Evolutionary conservation across 345 rosid genomes (phyloP).

Genomic region (Citrus sinensis): DNA sequence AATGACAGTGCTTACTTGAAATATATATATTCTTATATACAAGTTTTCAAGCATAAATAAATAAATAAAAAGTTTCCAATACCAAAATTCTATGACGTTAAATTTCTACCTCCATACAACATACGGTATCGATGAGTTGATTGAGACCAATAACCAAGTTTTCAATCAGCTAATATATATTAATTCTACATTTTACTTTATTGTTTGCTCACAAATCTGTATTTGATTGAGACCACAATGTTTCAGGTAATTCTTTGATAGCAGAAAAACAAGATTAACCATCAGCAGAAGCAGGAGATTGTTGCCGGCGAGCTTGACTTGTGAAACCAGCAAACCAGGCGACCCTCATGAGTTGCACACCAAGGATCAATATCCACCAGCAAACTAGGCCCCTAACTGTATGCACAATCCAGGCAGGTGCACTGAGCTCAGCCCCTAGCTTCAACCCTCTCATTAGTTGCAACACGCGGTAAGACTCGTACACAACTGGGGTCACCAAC

Average conservation of each 20-base stretch:
- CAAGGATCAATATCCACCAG: slow-evolving; percentile 92
- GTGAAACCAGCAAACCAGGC: slow-evolving; percentile 95
- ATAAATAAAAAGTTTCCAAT: not conserved
- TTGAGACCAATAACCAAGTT: no score
- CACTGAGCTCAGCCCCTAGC: slow-evolving; percentile 64
- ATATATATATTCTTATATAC: not conserved
- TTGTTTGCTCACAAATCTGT: not conserved
- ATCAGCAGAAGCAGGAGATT: slow-evolving; percentile 29
- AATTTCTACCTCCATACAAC: not conserved
- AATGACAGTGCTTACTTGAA: no score
- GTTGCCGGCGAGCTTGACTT: slow-evolving; percentile 28
- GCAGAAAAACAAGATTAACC: slow-evolving; percentile 2
- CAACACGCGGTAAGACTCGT: slow-evolving; percentile 74
- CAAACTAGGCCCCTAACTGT: slow-evolving; percentile 75
- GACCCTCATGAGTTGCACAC: slow-evolving; percentile 91
- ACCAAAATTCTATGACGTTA: not conserved
- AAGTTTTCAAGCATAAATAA: not conserved
- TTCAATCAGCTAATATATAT: no score
- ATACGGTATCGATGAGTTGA: no score
- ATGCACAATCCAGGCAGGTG: slow-evolving; percentile 80
- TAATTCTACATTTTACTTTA: slow-evolving; percentile 2
- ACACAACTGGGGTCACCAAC: slow-evolving; percentile 88
- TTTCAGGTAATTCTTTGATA: not conserved
- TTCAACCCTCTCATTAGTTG: slow-evolving; percentile 89
- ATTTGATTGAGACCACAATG: not conserved